Evolutionary conservation across 345 rosid species (phyloP).

Genomic region (Trapa incisa): DNA sequence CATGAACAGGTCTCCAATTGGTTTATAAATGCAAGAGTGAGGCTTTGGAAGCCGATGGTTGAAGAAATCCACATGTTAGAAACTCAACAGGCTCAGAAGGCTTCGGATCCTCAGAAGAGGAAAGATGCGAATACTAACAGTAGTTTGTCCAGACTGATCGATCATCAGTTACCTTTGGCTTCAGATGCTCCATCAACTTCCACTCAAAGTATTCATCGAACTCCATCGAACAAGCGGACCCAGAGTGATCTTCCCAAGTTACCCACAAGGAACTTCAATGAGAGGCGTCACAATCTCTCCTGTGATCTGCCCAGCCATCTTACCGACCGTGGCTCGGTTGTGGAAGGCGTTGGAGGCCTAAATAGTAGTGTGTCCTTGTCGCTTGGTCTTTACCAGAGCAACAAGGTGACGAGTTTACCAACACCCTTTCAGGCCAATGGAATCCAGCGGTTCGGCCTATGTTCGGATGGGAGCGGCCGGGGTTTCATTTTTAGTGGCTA

Average conservation of each 20-base stretch:
- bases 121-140: constrained; percentile 30
- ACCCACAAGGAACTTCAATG: constrained; percentile 17
- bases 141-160: not conserved
- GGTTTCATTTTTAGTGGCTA: constrained; percentile 43
- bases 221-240: constrained; percentile 29
- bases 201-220: constrained; percentile 15
- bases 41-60: constrained; percentile 97
- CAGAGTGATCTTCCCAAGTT: constrained; percentile 29
- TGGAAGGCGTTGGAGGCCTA: constrained; percentile 30
- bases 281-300: constrained; percentile 13
- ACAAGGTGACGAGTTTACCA: constrained; percentile 33
- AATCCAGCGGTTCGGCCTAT: constrained; percentile 54
- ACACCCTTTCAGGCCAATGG: constrained; percentile 56
- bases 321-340: constrained; percentile 22
- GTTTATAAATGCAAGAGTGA: constrained; percentile 85
- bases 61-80: constrained; percentile 82
- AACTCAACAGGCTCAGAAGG: constrained; percentile 47
- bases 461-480: constrained; percentile 30
- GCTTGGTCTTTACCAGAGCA: constrained; percentile 71
- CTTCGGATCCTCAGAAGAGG: constrained; percentile 26
- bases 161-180: too few species aligned
- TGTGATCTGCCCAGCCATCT: constrained; percentile 30
- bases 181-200: too few species aligned
- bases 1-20: constrained; percentile 63
- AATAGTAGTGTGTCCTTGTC: constrained; percentile 59